Evolutionary conservation across 805 yeast genomes (phyloP), one percentile per base, ranked within the genome.

Genomic region (Schizosaccharomyces lindneri): DNA sequence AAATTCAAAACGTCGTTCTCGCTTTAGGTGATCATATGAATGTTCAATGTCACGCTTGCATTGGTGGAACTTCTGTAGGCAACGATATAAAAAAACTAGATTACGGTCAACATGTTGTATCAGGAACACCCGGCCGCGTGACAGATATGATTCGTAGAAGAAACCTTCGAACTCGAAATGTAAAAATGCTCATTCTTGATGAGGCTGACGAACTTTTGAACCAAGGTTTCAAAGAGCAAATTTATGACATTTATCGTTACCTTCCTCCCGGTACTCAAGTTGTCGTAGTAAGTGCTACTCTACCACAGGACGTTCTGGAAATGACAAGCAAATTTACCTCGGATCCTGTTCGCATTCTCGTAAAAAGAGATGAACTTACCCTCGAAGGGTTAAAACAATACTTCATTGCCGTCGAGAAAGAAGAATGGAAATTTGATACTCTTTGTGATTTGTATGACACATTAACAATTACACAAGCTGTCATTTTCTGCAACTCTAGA

Each of bases 71-170:
- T 64, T 81, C 82, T 64, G 83, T 85, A 63, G 82, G 83, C 59
- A 87, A 83, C 62, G 97, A 90, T 72, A 76, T 84, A 63, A 83
- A 85, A 70, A 80, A 81, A 62, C 76, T 88, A 66, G 76, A 77
- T 63, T 83, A 79, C 66, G 95, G 95, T 64, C 87, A 83, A 68
- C 96, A 93, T 68, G 83, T 93, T 51, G 86, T 93, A 51, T 89
- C 93, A 71, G 98, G 98, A 61, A 93, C 98, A 13, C 98, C 98
- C 43, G 98, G 98, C 62, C 80, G 98, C 70, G 95, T 90, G 48
- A 73, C 79, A 64, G 98, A 93, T 74, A 81, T 93, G 84, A 81
- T 93, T 65, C 85, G 85, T 70, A 81, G 96, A 73, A 81, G 94
- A 66, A 78, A 78, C 67, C 76, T 93, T 67, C 76, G 77, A 65